Base-by-base conservation (phyloP, 345 rosid genomes). In the Dipteronia sinensis region DNA sequence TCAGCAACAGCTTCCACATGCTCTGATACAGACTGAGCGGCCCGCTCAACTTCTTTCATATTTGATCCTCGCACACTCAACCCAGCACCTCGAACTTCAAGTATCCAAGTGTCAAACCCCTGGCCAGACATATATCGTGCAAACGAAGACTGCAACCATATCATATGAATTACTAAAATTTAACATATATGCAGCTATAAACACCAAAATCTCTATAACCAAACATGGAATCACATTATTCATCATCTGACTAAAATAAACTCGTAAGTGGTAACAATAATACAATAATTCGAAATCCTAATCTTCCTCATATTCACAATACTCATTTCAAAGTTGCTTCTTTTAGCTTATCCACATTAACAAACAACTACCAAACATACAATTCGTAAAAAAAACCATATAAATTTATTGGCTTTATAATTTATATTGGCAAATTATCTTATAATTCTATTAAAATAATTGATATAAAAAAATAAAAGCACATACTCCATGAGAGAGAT, bases 81-180 rank as follows among this genome's bases (percentile, higher is more conserved):
- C 7, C 99, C 99, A 38, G 99, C 98, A 64, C 99, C 98, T 81
- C 97, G 90, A 74, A 96, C 90, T 83, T 96, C 99, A 34, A 96
- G 95, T 78, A 94, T 73, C 99, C 99, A 96, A 1, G 98, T 96
- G 82, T 96, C 99, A 85, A 91, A 96, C 77, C 99, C 99, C 73
- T 94, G 91, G 69, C 80, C 80, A 55, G 97, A 89, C 97, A 92
- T 92, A 75, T 86, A 85, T 47, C 98, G 86, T 6, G 97, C 98
- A 85, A 96, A 96, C 27, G 99, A 96, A 78, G 87, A 89, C 97
- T 94, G 88, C 87, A 84, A 56, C 59, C 22, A 79, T 61, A 83
- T 25, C 22, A 42, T 34, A 66, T 2, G 22, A 38, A 72, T 74
- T 47, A 78, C 58, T 64, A 70, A 73, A 62, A 77, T 10, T 56